A percentile compares a stretch with the other conserved stretches of the same genome.
Evolutionary conservation across 345 rosid genomes (phyloP).

Genomic region (Citrus unshiu): DNA sequence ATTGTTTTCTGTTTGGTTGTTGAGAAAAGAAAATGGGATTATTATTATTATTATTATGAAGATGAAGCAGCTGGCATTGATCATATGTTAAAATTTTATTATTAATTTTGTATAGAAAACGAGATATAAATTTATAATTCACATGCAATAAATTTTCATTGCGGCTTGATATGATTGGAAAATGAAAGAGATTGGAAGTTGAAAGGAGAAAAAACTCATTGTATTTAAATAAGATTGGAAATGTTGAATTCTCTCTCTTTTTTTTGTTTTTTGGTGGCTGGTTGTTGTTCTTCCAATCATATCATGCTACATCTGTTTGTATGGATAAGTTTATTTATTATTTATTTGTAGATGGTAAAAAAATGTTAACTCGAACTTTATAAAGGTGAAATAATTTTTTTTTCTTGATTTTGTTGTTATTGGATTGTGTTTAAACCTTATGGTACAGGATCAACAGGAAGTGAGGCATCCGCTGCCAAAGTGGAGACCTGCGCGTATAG

Average conservation of each 20-base stretch:
- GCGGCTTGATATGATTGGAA: neutral
- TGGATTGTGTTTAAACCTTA: conserved; percentile 6
- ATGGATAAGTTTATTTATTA: neutral
- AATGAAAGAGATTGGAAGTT: neutral
- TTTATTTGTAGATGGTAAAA: neutral
- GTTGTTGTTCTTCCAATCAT: neutral
- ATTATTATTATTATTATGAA: neutral
- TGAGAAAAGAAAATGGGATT: neutral
- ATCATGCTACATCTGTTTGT: neutral
- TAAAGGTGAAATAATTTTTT: neutral
- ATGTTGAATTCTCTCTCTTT: neutral
- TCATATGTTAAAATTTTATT: neutral
- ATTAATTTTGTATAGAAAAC: neutral
- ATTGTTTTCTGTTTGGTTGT: conserved; percentile 16
- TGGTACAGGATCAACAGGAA: conserved; percentile 48
- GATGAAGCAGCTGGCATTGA: conserved; percentile 4
- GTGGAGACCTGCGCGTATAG: conserved; percentile 58
- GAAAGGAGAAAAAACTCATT: neutral
- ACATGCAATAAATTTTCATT: neutral
- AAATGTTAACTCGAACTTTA: neutral
- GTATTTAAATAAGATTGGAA: neutral
- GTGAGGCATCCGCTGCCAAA: conserved; percentile 44
- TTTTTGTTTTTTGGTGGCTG: too few relatives aligned
- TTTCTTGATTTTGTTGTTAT: neutral
- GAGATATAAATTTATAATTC: neutral